A percentile compares a stretch with the other conserved stretches of the same genome.
Evolutionary conservation across 2,329 filamentous ascomycete genomes (phyloP).

Genomic region (Fonsecaea pedrosoi): DNA sequence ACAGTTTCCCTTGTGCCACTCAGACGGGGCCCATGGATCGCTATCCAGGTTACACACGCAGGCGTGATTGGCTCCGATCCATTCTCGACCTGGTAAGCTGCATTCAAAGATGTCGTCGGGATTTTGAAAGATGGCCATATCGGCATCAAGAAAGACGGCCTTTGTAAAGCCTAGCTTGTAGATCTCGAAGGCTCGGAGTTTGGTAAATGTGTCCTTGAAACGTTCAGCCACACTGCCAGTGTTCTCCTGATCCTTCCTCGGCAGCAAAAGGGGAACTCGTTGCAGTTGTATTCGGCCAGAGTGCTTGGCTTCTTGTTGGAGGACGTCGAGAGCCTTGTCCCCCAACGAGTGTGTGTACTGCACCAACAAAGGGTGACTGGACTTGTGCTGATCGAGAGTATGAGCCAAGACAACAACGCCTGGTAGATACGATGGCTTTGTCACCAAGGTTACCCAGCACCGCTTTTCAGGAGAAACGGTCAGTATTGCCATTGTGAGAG

Average conservation of each 20-base stretch:
- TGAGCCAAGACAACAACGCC: constrained; percentile 60
- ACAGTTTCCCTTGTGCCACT: constrained; percentile 59
- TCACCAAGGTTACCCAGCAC: constrained; percentile 59
- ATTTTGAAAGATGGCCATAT: constrained; percentile 56
- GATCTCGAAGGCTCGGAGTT: constrained; percentile 61
- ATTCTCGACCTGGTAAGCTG: constrained; percentile 48
- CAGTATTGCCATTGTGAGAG: constrained; percentile 15
- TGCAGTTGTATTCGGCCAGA: constrained; percentile 50
- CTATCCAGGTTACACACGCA: constrained; percentile 43
- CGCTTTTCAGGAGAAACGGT: constrained; percentile 40
- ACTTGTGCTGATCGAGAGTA: constrained; percentile 55
- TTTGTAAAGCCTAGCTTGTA: constrained; percentile 46
- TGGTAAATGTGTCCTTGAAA: constrained; percentile 63
- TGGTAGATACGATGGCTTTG: constrained; percentile 59
- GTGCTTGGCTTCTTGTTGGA: constrained; percentile 51
- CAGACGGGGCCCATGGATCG: constrained; percentile 58
- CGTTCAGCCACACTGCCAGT: constrained; percentile 56
- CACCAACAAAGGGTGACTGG: constrained; percentile 58
- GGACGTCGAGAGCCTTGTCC: constrained; percentile 48
- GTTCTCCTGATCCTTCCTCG: constrained; percentile 43
- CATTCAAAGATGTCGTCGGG: constrained; percentile 56
- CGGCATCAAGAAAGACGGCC: constrained; percentile 60
- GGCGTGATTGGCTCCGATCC: constrained; percentile 43
- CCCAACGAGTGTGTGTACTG: constrained; percentile 56
- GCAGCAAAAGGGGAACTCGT: constrained; percentile 51